Base-by-base conservation (phyloP, 768 basidiomycete species). In the Pleurotus giganteus region DNA sequence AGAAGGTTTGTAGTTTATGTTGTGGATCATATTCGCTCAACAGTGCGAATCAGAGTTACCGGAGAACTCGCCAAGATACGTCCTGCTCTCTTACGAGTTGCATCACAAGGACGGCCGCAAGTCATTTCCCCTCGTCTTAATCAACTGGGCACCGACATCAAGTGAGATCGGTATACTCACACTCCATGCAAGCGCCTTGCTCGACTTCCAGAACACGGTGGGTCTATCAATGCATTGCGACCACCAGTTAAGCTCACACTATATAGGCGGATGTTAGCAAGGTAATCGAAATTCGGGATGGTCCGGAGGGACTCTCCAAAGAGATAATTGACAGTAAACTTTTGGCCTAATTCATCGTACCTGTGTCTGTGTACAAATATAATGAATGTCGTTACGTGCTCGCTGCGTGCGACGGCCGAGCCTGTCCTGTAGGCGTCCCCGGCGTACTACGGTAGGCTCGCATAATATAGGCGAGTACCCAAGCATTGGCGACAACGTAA, bases 141-240 rank as follows among this genome's bases (percentile, higher is more conserved):
- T 97, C 68, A 94, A 95, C 73, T 97, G 94, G 94, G 81, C 83
- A 23, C 94, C 93, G 15, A 78, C 74, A 2, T 78, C 85, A 6
- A 86, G 85, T 61, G 92, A 94, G 66, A 92, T 81, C 27, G 80
- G 83, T 24, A 73, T 91, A 61, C 73, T 82, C 56, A 91, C 92
- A 4, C 76, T 96, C 4, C 90, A 97, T 61, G 93, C 93, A 2
- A 92, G 89, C 58, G 88, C 86, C 31, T 73, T 90, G 37, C 65
- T 91, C 49, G 81, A 86, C 59, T 95, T 97, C 71, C 89, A 94
- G 67, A 77, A 73, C 39, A 83, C 84, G 52, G 94, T 90, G 59
- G 67, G 86, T 73, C 32, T 17, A 12, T 31, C 36, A 52, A 28
- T 17, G 21, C 12, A 44, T 37, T 37, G 44, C 12, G 55, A 19